A percentile compares a stretch with the other conserved stretches of the same genome.
Conservation (phyloP, 306 rosid genomes). For the Pueraria montana region DNA sequence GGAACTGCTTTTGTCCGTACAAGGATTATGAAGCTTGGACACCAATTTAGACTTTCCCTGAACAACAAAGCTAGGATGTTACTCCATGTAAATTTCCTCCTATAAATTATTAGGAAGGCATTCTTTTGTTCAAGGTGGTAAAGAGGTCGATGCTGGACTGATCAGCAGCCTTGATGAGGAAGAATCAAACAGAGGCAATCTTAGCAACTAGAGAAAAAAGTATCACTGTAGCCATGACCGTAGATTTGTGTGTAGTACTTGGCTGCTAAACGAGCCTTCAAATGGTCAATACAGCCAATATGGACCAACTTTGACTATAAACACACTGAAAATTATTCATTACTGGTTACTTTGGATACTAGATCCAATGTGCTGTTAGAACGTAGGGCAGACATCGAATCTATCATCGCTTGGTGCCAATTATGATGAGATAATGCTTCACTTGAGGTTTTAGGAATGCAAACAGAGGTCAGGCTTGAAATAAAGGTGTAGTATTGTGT, state of each 20-base stretch:
- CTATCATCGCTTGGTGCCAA: not conserved
- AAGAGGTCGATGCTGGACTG: not conserved
- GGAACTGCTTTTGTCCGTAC: not conserved
- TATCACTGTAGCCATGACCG: not conserved
- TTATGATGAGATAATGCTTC: not conserved
- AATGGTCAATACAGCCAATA: not conserved
- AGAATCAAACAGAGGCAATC: not conserved
- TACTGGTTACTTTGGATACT: not conserved
- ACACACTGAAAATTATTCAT: not conserved
- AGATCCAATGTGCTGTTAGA: not conserved
- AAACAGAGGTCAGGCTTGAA: not conserved
- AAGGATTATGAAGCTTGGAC: not conserved
- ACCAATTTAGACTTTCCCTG: not conserved
- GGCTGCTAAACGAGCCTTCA: not conserved
- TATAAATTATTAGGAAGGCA: not conserved
- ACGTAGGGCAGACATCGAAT: not conserved
- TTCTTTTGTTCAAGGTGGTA: not conserved
- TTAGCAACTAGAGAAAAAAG: not conserved
- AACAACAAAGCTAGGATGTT: not conserved
- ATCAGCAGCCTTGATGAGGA: not conserved
- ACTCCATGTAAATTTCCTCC: not conserved
- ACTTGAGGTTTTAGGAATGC: not conserved
- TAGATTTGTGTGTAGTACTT: not conserved
- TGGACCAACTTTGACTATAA: not conserved
- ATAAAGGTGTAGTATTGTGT: not conserved